Evolutionary conservation across 108 stramenopile genomes (phyloP).

Genomic region (Cyclotella kingstonii): DNA sequence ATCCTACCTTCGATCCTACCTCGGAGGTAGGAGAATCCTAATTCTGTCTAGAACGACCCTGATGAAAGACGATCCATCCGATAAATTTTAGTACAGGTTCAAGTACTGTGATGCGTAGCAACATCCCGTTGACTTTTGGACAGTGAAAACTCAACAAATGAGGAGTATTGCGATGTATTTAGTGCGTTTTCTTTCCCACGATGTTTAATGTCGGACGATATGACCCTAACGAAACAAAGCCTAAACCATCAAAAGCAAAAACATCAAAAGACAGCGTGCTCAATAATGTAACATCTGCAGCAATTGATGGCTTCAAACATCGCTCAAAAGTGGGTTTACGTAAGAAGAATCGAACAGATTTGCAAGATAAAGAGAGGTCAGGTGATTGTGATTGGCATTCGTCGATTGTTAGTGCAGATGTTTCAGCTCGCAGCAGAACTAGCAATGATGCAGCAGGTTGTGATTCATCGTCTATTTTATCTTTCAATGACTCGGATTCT

Average conservation of each 20-base stretch:
- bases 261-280: conserved; percentile 1
- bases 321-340: background rate
- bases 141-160: too few species aligned
- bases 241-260: conserved; percentile 13
- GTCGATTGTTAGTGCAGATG: background rate
- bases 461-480: conserved; percentile 24
- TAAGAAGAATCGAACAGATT: background rate
- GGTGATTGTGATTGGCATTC: background rate
- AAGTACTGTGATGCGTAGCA: too few species aligned
- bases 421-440: background rate
- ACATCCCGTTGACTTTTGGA: too few species aligned
- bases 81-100: too few species aligned
- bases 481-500: conserved; percentile 22
- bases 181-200: background rate
- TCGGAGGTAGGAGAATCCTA: too few species aligned
- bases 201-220: conserved; percentile 77
- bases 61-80: too few species aligned
- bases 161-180: too few species aligned
- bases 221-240: conserved; percentile 52
- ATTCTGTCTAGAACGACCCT: too few species aligned
- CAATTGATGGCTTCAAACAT: background rate
- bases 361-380: background rate
- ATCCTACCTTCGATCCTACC: too few species aligned
- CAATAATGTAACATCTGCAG: background rate
- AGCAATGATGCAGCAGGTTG: background rate